Evolutionary conservation across 129 eudicot species (phyloP).

Genomic region (Flaveria brownii): DNA sequence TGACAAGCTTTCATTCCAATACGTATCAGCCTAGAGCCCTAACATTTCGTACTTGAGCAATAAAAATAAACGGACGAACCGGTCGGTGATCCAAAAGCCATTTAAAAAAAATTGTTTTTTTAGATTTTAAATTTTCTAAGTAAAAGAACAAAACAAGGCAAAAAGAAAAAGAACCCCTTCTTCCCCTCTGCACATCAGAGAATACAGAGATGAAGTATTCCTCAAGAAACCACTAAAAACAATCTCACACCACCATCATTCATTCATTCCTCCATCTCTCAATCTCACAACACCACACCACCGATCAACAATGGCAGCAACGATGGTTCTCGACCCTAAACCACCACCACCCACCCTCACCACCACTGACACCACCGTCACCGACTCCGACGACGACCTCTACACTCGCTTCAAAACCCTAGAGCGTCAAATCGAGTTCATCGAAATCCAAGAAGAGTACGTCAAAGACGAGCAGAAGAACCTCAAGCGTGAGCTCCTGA

Average conservation of each 20-base stretch:
- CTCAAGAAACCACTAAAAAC: constrained; percentile 13
- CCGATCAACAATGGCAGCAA: constrained; percentile 32
- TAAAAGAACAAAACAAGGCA: neutral
- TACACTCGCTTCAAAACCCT: constrained; percentile 45
- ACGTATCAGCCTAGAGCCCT: too few species aligned
- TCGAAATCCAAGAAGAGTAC: constrained; percentile 50
- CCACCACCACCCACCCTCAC: constrained; percentile 15
- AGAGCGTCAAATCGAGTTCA: constrained; percentile 41
- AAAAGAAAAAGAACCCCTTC: neutral
- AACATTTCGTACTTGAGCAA: too few species aligned
- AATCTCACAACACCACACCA: neutral
- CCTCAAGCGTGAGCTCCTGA: constrained; percentile 41
- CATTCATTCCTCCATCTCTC: neutral
- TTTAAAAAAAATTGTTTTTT: too few species aligned
- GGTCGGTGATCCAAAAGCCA: too few species aligned
- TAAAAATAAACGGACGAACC: too few species aligned
- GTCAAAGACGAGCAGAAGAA: constrained; percentile 53
- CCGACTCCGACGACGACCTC: constrained; percentile 43
- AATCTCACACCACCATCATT: neutral
- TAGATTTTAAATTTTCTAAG: too few species aligned
- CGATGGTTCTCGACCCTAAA: constrained; percentile 50
- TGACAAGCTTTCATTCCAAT: too few species aligned
- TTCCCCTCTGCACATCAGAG: neutral
- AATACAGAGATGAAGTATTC: constrained; percentile 12
- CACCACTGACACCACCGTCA: neutral